phyloP scores from a whole-genome alignment of 2,329 filamentous ascomycete genomes.

The Chalaropsis ovoidea region DNA sequence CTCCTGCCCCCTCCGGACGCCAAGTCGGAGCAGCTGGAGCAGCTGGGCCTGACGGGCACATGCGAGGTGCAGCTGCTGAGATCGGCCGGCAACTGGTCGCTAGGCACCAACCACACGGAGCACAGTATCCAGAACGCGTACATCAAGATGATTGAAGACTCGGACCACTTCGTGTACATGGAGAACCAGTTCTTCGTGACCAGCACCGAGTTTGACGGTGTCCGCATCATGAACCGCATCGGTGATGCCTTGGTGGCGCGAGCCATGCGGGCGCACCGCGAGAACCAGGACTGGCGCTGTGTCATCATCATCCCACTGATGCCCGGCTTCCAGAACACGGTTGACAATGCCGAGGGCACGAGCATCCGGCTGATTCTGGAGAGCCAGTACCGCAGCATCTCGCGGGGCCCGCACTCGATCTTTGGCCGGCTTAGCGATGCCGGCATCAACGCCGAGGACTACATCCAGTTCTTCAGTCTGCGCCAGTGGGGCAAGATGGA shows the following conservation, averaged over 20 bases:
- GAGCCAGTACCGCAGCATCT: conserved; percentile 93
- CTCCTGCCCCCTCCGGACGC: conserved; percentile 89
- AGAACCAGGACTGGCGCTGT: conserved; percentile 81
- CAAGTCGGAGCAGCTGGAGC: conserved; percentile 72
- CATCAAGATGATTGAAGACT: conserved; percentile 85
- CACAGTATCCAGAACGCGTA: conserved; percentile 95
- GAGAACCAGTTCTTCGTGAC: conserved; percentile 99
- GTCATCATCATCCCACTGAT: conserved; percentile 87
- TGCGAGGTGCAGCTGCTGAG: conserved; percentile 94
- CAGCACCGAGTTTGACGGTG: conserved; percentile 77
- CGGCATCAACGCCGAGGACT: conserved; percentile 86
- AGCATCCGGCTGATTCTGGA: conserved; percentile 94
- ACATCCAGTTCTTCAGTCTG: conserved; percentile 89
- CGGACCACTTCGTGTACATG: conserved; percentile 95
- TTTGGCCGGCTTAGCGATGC: conserved; percentile 71
- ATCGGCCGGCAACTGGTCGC: conserved; percentile 82
- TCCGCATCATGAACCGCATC: conserved; percentile 83
- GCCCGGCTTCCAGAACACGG: conserved; percentile 97
- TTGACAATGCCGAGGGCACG: conserved; percentile 85
- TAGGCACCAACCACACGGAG: conserved; percentile 78
- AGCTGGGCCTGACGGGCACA: conserved; percentile 79
- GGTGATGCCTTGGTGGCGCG: conserved; percentile 90
- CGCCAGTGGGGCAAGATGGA: conserved; percentile 88
- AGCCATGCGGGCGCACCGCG: conserved; percentile 71
- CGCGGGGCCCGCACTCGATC: conserved; percentile 81